Conservation (phyloP, 345 rosid genomes). For the Pseudoturritis turrita region DNA sequence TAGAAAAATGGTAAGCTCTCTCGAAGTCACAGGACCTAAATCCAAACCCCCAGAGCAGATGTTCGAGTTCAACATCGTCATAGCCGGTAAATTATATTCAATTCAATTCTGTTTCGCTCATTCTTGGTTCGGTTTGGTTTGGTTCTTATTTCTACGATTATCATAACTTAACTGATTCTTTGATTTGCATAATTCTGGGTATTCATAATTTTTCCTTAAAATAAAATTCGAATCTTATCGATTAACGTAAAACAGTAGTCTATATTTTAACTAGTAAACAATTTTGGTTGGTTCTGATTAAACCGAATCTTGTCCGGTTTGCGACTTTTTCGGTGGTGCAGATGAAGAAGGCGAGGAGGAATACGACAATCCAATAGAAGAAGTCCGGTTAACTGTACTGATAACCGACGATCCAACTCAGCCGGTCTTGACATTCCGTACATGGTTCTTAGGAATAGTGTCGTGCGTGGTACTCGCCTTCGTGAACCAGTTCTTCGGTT, state of each 20-base stretch:
- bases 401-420: conserved; percentile 43
- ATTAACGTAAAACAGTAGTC: too few species aligned
- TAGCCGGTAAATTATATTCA: conserved; percentile 15
- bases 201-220: neutral
- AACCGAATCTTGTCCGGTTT: neutral
- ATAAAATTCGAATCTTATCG: neutral
- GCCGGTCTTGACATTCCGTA: conserved; percentile 43
- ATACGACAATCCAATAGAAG: conserved; percentile 54
- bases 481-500: conserved; percentile 46
- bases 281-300: neutral
- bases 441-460: conserved; percentile 47
- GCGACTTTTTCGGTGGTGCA: neutral
- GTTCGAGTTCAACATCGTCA: conserved; percentile 16
- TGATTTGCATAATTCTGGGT: neutral
- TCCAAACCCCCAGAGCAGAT: conserved; percentile 3
- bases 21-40: neutral
- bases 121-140: neutral
- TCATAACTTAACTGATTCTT: neutral
- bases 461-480: conserved; percentile 47
- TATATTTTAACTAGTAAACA: neutral
- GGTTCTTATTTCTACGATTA: neutral
- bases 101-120: neutral
- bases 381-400: conserved; percentile 56
- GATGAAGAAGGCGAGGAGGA: conserved; percentile 19
- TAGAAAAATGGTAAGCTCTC: conserved; percentile 8